Evolutionary conservation across 371 early-diverging fungal genomes (phyloP).

Genomic region (Basidiobolus meristosporus): DNA sequence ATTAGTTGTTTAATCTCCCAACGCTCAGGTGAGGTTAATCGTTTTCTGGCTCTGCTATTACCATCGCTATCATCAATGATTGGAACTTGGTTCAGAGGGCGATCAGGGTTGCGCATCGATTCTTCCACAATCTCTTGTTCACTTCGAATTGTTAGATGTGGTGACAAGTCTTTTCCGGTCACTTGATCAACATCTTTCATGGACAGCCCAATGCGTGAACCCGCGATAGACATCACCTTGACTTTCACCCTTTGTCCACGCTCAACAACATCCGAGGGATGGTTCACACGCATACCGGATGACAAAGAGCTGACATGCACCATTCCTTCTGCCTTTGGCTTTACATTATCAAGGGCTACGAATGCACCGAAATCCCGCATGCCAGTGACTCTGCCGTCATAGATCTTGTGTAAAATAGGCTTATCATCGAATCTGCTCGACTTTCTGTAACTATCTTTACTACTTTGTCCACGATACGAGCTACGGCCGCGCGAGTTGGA

Average conservation of each 20-base stretch:
- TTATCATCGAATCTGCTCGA: constrained; percentile 25
- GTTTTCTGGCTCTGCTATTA: constrained; percentile 39
- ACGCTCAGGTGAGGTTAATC: constrained; percentile 88
- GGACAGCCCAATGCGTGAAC: constrained; percentile 58
- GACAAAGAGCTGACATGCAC: constrained; percentile 64
- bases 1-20: constrained; percentile 95
- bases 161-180: constrained; percentile 71
- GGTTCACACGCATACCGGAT: constrained; percentile 38
- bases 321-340: constrained; percentile 56
- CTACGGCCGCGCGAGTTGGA: constrained; percentile 10
- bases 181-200: constrained; percentile 90
- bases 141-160: constrained; percentile 21
- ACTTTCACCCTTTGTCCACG: constrained; percentile 68
- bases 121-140: constrained; percentile 40
- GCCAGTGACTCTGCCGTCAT: constrained; percentile 55
- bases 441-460: not conserved
- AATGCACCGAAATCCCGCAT: constrained; percentile 86
- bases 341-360: constrained; percentile 64
- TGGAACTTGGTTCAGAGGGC: constrained; percentile 20
- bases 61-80: constrained; percentile 38
- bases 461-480: constrained; percentile 6
- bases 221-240: constrained; percentile 79
- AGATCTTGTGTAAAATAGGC: constrained; percentile 80
- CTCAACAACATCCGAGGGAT: constrained; percentile 64
- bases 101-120: constrained; percentile 37